Percentiles rank a stretch among this genome's conserved stretches.
These are phyloP conservation scores for Wickerhamiella siamensis DNA, from an alignment of 805 yeast species.

Conservation along the genomic window DNA sequence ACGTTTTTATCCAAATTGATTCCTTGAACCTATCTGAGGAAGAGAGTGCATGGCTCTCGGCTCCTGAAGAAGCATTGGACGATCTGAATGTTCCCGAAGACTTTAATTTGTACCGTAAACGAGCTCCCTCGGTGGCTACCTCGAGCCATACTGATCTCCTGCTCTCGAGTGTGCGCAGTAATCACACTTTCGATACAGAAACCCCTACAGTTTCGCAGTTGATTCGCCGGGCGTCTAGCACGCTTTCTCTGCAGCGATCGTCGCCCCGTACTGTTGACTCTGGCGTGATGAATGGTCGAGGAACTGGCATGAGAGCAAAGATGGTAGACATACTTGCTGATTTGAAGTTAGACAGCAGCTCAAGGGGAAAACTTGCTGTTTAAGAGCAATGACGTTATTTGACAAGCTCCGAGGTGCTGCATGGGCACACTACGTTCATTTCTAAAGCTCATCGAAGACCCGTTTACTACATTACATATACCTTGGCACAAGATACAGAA, in stretches of 20 bases:
- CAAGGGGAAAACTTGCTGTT: not conserved
- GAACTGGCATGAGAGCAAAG: not conserved
- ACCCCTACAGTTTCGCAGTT: not conserved
- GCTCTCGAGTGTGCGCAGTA: not conserved
- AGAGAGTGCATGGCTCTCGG: constrained; percentile 6
- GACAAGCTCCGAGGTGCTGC: no score
- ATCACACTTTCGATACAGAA: not conserved
- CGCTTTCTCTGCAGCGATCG: not conserved
- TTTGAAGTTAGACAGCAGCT: not conserved
- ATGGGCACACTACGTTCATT: no score
- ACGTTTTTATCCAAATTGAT: not conserved
- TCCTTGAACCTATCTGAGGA: constrained; percentile 6
- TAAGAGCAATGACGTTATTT: not conserved
- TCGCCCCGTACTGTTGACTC: no score
- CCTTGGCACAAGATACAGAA: no score
- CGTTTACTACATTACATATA: no score
- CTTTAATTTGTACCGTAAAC: not conserved
- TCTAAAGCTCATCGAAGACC: no score
- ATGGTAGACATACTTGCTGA: not conserved
- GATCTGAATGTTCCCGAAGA: constrained; percentile 9
- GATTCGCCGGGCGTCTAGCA: not conserved
- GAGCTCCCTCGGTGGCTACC: not conserved
- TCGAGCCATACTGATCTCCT: not conserved
- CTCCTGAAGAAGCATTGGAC: constrained; percentile 10
- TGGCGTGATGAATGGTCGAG: no score